Evolutionary conservation across 108 stramenopile genomes (phyloP).

Genomic region (Pseudonitzschia delicatissima): DNA sequence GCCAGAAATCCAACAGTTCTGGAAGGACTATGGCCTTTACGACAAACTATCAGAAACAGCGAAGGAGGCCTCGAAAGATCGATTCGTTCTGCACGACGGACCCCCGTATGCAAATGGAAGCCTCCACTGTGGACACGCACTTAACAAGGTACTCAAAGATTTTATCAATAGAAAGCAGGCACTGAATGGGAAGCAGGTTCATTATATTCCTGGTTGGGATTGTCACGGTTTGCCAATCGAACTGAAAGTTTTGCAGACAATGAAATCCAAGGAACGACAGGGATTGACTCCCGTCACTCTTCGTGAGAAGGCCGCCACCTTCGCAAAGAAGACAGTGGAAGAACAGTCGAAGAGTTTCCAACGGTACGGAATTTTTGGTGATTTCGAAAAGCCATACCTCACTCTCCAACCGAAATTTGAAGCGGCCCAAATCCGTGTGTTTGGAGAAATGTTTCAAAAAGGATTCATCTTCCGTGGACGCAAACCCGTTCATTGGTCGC

Average conservation of each 20-base stretch:
- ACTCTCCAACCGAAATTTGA: conserved; percentile 96
- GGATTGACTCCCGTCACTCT: conserved; percentile 79
- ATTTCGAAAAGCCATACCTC: conserved; percentile 95
- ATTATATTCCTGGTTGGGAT: conserved; percentile 99
- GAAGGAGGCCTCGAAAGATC: conserved; percentile 36
- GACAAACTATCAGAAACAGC: conserved; percentile 71
- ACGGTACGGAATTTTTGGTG: conserved; percentile 94
- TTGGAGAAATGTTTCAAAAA: conserved; percentile 93
- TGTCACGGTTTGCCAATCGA: conserved; percentile 99
- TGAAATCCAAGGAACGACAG: conserved; percentile 84
- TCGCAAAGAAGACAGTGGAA: conserved; percentile 90
- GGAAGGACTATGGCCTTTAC: conserved; percentile 86
- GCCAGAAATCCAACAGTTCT: conserved; percentile 89
- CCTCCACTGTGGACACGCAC: conserved; percentile 98
- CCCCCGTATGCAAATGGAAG: conserved; percentile 99
- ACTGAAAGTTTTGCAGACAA: conserved; percentile 94
- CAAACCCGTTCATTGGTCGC: conserved; percentile 99
- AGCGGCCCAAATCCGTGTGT: conserved; percentile 94
- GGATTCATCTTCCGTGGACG: conserved; percentile 96
- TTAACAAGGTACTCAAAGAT: conserved; percentile 98
- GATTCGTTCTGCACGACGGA: conserved; percentile 98
- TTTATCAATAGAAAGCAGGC: conserved; percentile 96
- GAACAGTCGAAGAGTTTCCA: conserved; percentile 87
- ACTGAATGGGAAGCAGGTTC: conserved; percentile 91
- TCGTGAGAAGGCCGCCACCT: conserved; percentile 85